These are phyloP conservation scores for Trichoderma oligosporum DNA, from an alignment of 2,329 filamentous ascomycete genomes.

Conservation along the genomic window DNA sequence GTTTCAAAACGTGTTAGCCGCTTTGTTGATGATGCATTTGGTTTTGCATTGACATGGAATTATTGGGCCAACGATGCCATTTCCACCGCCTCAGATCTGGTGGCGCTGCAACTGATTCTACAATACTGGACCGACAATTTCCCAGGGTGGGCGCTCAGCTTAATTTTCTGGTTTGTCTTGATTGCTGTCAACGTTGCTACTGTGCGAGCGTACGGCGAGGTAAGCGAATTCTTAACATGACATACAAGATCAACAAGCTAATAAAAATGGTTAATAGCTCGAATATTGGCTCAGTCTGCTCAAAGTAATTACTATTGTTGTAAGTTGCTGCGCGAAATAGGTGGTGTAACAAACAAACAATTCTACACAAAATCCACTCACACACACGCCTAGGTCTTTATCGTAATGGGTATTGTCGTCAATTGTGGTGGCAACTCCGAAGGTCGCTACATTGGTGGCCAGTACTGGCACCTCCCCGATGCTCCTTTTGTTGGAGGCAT, in stretches of 20 bases:
- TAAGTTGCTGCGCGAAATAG: constrained; percentile 19
- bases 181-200: constrained; percentile 41
- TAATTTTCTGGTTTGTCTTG: constrained; percentile 58
- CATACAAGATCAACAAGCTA: background rate
- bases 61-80: constrained; percentile 65
- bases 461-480: constrained; percentile 55
- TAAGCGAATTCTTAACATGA: constrained; percentile 12
- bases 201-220: constrained; percentile 36
- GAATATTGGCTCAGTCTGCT: constrained; percentile 56
- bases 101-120: constrained; percentile 50
- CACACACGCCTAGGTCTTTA: constrained; percentile 45
- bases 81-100: constrained; percentile 53
- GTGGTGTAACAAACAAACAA: background rate
- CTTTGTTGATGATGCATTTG: constrained; percentile 52
- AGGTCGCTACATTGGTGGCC: constrained; percentile 54
- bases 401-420: constrained; percentile 56
- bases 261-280: constrained; percentile 42
- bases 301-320: constrained; percentile 51
- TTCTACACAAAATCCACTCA: background rate
- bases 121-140: constrained; percentile 61
- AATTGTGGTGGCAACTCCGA: constrained; percentile 51
- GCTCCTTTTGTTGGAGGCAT: constrained; percentile 64
- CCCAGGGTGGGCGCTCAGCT: constrained; percentile 59
- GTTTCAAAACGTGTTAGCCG: constrained; percentile 30
- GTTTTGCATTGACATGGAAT: constrained; percentile 55